These are phyloP conservation scores for Phytophthora pini DNA, from an alignment of 352 stramenopile species.

Conservation along the genomic window DNA sequence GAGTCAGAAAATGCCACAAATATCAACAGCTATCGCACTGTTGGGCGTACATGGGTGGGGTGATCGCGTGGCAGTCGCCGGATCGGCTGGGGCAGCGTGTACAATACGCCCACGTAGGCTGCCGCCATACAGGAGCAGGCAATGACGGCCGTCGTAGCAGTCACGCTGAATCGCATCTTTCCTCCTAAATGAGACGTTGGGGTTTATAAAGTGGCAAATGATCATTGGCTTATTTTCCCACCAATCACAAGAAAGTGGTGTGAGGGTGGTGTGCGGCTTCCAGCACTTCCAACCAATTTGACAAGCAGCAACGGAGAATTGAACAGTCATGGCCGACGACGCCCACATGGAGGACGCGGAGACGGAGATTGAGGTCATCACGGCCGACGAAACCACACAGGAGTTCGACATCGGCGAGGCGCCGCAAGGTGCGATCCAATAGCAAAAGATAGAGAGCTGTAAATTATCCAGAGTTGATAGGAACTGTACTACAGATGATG, in stretches of 20 bases:
- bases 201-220: conserved; percentile 40
- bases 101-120: conserved; percentile 88
- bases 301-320: conserved; percentile 16
- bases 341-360: conserved; percentile 46
- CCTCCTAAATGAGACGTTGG: conserved; percentile 5
- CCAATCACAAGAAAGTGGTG: conserved; percentile 23
- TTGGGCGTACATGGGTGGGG: conserved; percentile 71
- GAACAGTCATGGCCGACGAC: conserved; percentile 26
- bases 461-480: neutral
- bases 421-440: conserved; percentile 57
- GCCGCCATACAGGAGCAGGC: conserved; percentile 84
- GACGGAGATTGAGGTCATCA: conserved; percentile 86
- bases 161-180: conserved; percentile 87
- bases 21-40: neutral
- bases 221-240: conserved; percentile 34
- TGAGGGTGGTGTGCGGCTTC: neutral
- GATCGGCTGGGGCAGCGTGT: conserved; percentile 78
- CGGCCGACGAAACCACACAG: conserved; percentile 75
- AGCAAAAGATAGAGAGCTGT: neutral
- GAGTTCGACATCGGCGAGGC: conserved; percentile 88
- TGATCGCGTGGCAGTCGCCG: conserved; percentile 83
- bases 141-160: conserved; percentile 63
- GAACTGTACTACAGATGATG: conserved; percentile 44
- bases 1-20: conserved; percentile 6
- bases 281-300: conserved; percentile 33